Percentiles rank a stretch among this genome's conserved stretches.
Conservation (phyloP, 2,329 filamentous ascomycete species). For the Phoma sp. region DNA sequence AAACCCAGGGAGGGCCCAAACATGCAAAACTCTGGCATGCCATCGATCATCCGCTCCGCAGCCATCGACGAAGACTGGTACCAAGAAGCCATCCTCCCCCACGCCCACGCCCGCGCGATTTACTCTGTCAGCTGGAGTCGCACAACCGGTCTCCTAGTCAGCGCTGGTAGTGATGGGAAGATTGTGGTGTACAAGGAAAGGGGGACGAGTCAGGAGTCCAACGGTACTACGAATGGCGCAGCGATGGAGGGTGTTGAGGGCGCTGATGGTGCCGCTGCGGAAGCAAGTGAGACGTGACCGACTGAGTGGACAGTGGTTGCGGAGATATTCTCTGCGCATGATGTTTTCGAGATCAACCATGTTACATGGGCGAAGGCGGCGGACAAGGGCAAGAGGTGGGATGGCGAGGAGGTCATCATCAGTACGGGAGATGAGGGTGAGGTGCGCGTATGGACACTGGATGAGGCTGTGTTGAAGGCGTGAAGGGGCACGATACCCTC, state of each 20-base stretch:
- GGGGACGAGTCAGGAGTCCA: slow-evolving; percentile 28
- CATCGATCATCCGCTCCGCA: slow-evolving; percentile 84
- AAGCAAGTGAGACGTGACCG: slow-evolving; percentile 23
- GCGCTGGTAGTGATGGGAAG: slow-evolving; percentile 76
- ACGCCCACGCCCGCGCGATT: slow-evolving; percentile 78
- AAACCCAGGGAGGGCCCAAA: slow-evolving; percentile 60
- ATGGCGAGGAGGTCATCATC: slow-evolving; percentile 81
- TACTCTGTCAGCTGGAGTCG: slow-evolving; percentile 88
- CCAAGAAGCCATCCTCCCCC: slow-evolving; percentile 77
- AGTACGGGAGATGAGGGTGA: slow-evolving; percentile 92
- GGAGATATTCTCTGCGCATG: slow-evolving; percentile 77
- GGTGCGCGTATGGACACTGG: slow-evolving; percentile 78
- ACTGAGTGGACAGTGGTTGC: slow-evolving; percentile 78
- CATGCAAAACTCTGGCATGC: slow-evolving; percentile 67
- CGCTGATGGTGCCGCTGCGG: slow-evolving; percentile 25
- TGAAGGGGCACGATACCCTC: not conserved
- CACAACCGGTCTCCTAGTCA: slow-evolving; percentile 79
- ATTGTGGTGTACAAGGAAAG: slow-evolving; percentile 34
- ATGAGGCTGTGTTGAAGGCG: slow-evolving; percentile 24
- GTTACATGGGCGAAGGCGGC: slow-evolving; percentile 83
- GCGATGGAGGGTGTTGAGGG: slow-evolving; percentile 26
- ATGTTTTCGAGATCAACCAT: slow-evolving; percentile 94
- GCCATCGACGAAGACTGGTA: slow-evolving; percentile 82
- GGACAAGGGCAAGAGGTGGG: slow-evolving; percentile 67
- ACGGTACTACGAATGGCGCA: slow-evolving; percentile 27